Evolutionary conservation across 306 rosid genomes (phyloP).

Genomic region (Dryas drummondii): DNA sequence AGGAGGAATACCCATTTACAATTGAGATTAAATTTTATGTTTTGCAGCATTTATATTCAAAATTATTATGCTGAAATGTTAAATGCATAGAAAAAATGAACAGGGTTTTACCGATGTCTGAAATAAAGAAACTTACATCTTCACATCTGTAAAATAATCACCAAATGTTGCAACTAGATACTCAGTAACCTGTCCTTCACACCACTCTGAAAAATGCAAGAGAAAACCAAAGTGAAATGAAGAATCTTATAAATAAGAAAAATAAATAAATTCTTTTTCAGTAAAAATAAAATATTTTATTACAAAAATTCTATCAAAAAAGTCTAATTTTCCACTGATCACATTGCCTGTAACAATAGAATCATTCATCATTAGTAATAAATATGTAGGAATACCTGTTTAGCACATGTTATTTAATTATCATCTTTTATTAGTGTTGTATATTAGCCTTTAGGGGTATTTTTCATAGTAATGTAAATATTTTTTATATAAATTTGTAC

Average conservation of each 20-base stretch:
- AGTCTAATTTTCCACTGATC: too few species aligned
- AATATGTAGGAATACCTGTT: too few species aligned
- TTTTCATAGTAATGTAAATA: too few species aligned
- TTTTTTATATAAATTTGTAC: too few species aligned
- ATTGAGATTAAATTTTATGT: neutral
- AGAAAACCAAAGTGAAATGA: slow-evolving; percentile 16
- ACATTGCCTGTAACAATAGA: too few species aligned
- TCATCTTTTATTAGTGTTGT: too few species aligned
- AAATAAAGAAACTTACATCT: slow-evolving; percentile 62
- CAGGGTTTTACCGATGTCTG: neutral
- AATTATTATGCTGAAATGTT: neutral
- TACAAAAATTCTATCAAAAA: too few species aligned
- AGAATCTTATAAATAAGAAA: slow-evolving; percentile 13
- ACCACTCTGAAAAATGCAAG: slow-evolving; percentile 70
- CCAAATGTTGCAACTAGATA: slow-evolving; percentile 92
- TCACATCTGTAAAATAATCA: slow-evolving; percentile 90
- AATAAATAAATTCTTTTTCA: neutral
- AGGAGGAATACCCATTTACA: neutral
- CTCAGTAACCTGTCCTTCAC: slow-evolving; percentile 89
- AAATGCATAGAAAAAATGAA: neutral
- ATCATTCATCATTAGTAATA: too few species aligned
- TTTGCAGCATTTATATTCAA: neutral
- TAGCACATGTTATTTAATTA: too few species aligned
- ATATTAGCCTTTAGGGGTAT: too few species aligned
- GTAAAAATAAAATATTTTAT: too few species aligned